phyloP scores from a whole-genome alignment of 345 rosid genomes.

The Fremontodendron californicum region DNA sequence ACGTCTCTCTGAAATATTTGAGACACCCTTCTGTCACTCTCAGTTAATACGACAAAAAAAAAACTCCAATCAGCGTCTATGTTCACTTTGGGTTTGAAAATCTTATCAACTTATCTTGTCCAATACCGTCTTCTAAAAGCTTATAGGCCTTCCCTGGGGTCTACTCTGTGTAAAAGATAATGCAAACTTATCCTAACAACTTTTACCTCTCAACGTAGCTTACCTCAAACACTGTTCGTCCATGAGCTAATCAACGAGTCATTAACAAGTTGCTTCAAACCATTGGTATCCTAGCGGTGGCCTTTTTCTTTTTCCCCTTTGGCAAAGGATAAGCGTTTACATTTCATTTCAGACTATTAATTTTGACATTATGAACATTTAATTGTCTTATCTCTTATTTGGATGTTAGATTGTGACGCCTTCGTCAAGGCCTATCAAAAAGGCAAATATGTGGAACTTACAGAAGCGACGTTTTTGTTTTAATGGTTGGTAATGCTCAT shows the following conservation, averaged over 20 bases:
- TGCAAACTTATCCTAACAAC: neutral
- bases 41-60: neutral
- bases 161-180: neutral
- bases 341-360: neutral
- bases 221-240: neutral
- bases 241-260: neutral
- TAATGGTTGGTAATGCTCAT: neutral
- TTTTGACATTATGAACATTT: neutral
- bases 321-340: neutral
- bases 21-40: neutral
- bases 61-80: slow-evolving; percentile 1
- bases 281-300: neutral
- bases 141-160: neutral
- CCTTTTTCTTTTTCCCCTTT: neutral
- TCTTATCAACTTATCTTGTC: slow-evolving; percentile 4
- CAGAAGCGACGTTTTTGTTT: neutral
- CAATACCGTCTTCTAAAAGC: neutral
- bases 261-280: neutral
- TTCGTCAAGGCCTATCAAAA: neutral
- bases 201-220: neutral
- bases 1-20: neutral
- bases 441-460: neutral
- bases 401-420: neutral
- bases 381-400: neutral
- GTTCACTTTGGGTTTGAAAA: neutral